phyloP scores from a whole-genome alignment of 1,284 basidiomycete species.

The Sparassis latifolia region DNA sequence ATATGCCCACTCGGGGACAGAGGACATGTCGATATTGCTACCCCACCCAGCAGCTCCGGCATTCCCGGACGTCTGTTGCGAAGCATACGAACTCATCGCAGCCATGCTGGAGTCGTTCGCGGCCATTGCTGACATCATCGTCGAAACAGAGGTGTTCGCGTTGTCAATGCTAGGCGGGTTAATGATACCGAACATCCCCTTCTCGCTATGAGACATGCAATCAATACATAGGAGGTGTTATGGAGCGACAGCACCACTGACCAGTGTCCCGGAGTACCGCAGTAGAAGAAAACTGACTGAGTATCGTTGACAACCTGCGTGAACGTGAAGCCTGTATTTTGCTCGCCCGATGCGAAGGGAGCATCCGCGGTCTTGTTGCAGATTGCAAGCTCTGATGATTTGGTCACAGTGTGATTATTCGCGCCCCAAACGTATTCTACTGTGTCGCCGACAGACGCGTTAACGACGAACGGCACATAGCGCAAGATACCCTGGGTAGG shows the following conservation, averaged over 20 bases:
- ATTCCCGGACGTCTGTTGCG: slow-evolving; percentile 41
- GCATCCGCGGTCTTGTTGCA: slow-evolving; percentile 62
- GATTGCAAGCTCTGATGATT: slow-evolving; percentile 53
- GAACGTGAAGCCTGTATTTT: slow-evolving; percentile 59
- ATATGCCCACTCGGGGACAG: slow-evolving; percentile 50
- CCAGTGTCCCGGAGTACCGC: slow-evolving; percentile 60
- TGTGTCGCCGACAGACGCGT: slow-evolving; percentile 71
- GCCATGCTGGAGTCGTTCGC: slow-evolving; percentile 47
- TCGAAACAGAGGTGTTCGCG: slow-evolving; percentile 37
- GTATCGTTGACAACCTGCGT: slow-evolving; percentile 67
- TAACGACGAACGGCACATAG: slow-evolving; percentile 66
- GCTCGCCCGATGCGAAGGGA: slow-evolving; percentile 59
- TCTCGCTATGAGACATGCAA: slow-evolving; percentile 27
- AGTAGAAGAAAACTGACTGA: slow-evolving; percentile 66
- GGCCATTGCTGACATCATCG: slow-evolving; percentile 44
- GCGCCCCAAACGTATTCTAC: slow-evolving; percentile 69
- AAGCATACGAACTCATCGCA: slow-evolving; percentile 47
- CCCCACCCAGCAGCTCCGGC: slow-evolving; percentile 53
- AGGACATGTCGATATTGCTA: slow-evolving; percentile 46
- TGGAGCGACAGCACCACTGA: slow-evolving; percentile 2
- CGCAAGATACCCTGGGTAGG: slow-evolving; percentile 69
- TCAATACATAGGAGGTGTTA: neutral
- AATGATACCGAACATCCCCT: slow-evolving; percentile 80
- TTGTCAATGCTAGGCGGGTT: slow-evolving; percentile 51
- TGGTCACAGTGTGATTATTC: slow-evolving; percentile 73